A percentile compares a stretch with the other conserved stretches of the same genome.
phyloP scores from a whole-genome alignment of 1,139 yeast genomes.

The Kodamaea anthophila region DNA sequence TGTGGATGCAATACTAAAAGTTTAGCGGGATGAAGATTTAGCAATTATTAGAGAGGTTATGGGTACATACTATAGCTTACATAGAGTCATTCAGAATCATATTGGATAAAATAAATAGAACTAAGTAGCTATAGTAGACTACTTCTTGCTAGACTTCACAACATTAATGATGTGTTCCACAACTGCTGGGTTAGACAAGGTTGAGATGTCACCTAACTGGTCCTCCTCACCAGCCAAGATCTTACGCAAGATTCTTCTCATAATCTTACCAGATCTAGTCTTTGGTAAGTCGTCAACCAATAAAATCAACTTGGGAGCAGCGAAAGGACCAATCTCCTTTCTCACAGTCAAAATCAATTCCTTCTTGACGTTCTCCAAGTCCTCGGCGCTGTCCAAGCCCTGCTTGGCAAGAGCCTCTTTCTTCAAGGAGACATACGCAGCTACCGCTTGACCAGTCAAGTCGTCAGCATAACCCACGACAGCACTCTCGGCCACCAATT shows the following conservation, averaged over 20 bases:
- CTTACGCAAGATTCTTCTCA: slow-evolving; percentile 78
- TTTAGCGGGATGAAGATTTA: no score
- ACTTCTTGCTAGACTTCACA: slow-evolving; percentile 31
- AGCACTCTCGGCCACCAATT: slow-evolving; percentile 67
- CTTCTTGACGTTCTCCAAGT: slow-evolving; percentile 52
- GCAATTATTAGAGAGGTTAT: neutral
- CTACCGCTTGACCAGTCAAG: slow-evolving; percentile 78
- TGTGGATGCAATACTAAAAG: no score
- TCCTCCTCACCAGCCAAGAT: slow-evolving; percentile 75
- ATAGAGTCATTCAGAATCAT: neutral
- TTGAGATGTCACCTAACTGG: slow-evolving; percentile 72
- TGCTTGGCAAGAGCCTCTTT: slow-evolving; percentile 18
- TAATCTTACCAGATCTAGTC: slow-evolving; percentile 78
- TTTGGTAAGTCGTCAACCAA: slow-evolving; percentile 75
- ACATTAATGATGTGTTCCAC: slow-evolving; percentile 60
- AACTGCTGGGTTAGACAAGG: slow-evolving; percentile 66
- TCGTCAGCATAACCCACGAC: slow-evolving; percentile 80
- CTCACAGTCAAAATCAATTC: slow-evolving; percentile 68
- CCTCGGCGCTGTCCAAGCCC: slow-evolving; percentile 28
- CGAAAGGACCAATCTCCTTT: slow-evolving; percentile 79
- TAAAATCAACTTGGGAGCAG: slow-evolving; percentile 70
- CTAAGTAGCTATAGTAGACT: slow-evolving; percentile 4
- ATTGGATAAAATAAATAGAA: slow-evolving; percentile 3
- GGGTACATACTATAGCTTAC: neutral
- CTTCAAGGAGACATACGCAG: slow-evolving; percentile 71